These are phyloP conservation scores for Wickerhamiella spandovensis DNA, from an alignment of 805 yeast genomes.

Conservation along the genomic window DNA sequence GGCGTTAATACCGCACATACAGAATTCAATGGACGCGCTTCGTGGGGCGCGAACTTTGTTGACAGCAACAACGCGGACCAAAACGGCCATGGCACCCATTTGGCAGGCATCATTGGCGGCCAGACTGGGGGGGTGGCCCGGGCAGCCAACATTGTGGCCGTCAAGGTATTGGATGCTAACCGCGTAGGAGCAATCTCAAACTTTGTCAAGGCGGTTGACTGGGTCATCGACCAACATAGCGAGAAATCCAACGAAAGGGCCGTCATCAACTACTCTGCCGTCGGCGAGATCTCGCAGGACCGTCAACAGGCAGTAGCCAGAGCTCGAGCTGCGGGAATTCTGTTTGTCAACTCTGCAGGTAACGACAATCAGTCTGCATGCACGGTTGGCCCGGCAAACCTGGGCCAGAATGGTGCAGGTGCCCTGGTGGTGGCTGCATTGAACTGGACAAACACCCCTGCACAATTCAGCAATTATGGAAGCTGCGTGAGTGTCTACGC, in stretches of 20 bases:
- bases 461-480: slow-evolving; percentile 85
- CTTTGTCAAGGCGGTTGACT: slow-evolving; percentile 25
- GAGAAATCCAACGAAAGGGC: slow-evolving; percentile 13
- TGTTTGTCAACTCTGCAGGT: slow-evolving; percentile 36
- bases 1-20: slow-evolving; percentile 66
- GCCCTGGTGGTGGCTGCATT: slow-evolving; percentile 85
- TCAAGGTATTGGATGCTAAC: slow-evolving; percentile 47
- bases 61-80: slow-evolving; percentile 65
- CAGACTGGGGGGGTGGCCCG: slow-evolving; percentile 73
- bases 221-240: slow-evolving; percentile 16
- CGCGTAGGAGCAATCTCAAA: slow-evolving; percentile 48
- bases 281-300: slow-evolving; percentile 12
- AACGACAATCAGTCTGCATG: slow-evolving; percentile 72
- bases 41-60: slow-evolving; percentile 78
- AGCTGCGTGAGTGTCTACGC: slow-evolving; percentile 80
- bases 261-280: slow-evolving; percentile 18
- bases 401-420: slow-evolving; percentile 37
- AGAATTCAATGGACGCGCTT: slow-evolving; percentile 74
- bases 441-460: slow-evolving; percentile 54
- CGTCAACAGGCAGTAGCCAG: slow-evolving; percentile 18
- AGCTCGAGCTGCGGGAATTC: slow-evolving; percentile 15
- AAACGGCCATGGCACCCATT: slow-evolving; percentile 92
- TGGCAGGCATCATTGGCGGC: slow-evolving; percentile 92
- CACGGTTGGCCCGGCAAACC: slow-evolving; percentile 69
- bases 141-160: slow-evolving; percentile 63